Base-by-base conservation (phyloP, 345 rosid species). In the Clausena lansium region DNA sequence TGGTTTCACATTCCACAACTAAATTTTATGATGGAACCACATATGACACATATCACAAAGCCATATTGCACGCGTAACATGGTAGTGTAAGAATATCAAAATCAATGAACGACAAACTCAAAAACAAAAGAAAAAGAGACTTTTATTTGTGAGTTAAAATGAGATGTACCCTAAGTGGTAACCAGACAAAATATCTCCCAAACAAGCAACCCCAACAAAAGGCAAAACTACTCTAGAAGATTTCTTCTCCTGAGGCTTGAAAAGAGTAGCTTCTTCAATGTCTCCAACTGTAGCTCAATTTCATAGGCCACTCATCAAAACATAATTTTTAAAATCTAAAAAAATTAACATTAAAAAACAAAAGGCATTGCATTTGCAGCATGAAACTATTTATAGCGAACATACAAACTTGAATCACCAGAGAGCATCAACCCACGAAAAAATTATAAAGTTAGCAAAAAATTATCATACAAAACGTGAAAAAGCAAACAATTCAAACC, bases 141-240 rank as follows among this genome's bases (percentile, higher is more conserved):
- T 19, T 6, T 55, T 35, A 19, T 47, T 39, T 69, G 30, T 15
- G 45, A 82, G 55, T 59, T 70, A 33, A 67, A 69, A 7, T 20
- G 28, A 61, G 59, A 73, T 88, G 78, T 90, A 95, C 99, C 94
- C 98, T 22, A 94, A 90, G 86, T 96, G 99, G 82, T 96, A 96
- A 80, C 99, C 99, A 85, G 94, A 94, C 84, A 92, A 77, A 66
- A 88, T 88, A 83, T 98, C 98, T 78, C 98, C 99, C 70, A 96
- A 88, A 83, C 98, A 94, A 83, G 99, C 97, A 83, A 96, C 89
- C n/a, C 91, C 98, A 41, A 96, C 97, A 77, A 83, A 94, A 4
- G 99, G 98, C 74, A 94, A 85, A 76, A 96, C 97, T 0, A 86
- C 85, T 58, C 98, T 97, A 4, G 94, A 83, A 80, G 92, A 89